Evolutionary conservation across 1,284 basidiomycete species (phyloP).

Genomic region (Singerocomus inundabilis): DNA sequence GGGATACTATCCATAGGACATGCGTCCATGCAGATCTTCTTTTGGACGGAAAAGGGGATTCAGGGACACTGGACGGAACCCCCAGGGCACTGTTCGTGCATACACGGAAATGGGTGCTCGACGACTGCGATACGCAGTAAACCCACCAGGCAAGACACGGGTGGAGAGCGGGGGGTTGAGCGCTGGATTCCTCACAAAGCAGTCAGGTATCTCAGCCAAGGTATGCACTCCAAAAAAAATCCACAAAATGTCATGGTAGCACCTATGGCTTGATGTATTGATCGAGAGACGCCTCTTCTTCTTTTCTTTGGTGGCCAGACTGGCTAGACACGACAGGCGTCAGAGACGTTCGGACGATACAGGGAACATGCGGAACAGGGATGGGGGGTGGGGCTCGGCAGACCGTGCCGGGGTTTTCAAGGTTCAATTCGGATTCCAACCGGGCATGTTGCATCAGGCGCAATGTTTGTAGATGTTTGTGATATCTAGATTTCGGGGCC

Average conservation of each 20-base stretch:
- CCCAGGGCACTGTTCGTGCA: background rate
- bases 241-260: background rate
- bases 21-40: background rate
- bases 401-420: conserved; percentile 26
- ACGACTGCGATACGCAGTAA: conserved; percentile 8
- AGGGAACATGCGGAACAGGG: conserved; percentile 20
- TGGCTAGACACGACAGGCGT: too few species aligned
- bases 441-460: conserved; percentile 13
- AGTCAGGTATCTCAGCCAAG: background rate
- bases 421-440: conserved; percentile 27
- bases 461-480: conserved; percentile 30
- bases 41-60: background rate
- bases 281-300: too few species aligned
- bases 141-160: conserved; percentile 7
- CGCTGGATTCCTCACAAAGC: background rate
- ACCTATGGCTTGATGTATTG: background rate
- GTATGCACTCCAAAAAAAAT: background rate
- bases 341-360: background rate
- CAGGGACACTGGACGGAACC: background rate
- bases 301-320: too few species aligned
- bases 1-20: background rate
- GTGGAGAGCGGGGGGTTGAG: background rate
- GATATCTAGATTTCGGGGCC: conserved; percentile 27
- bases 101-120: background rate
- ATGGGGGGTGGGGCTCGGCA: conserved; percentile 11